phyloP scores from a whole-genome alignment of 2,329 filamentous ascomycete genomes.

The Alternaria triticimaculans region DNA sequence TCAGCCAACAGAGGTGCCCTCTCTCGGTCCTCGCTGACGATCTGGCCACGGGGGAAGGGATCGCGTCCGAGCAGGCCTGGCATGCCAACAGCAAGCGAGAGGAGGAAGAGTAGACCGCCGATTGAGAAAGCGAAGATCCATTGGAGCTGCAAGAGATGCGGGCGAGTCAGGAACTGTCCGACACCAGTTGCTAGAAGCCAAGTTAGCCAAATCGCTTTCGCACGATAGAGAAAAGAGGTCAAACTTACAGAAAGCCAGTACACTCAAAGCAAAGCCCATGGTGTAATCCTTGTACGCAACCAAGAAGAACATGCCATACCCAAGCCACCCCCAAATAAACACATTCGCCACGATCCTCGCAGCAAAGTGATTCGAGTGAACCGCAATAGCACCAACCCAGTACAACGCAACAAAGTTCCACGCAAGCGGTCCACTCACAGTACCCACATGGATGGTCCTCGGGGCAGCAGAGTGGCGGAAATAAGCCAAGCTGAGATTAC shows the following conservation, averaged over 20 bases:
- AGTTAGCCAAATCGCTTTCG: not conserved
- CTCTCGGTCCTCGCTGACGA: slow-evolving; percentile 59
- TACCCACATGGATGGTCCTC: slow-evolving; percentile 76
- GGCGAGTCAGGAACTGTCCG: slow-evolving; percentile 74
- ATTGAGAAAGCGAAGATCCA: slow-evolving; percentile 93
- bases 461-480: slow-evolving; percentile 78
- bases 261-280: slow-evolving; percentile 79
- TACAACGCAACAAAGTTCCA: slow-evolving; percentile 89
- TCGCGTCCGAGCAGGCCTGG: slow-evolving; percentile 68
- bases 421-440: slow-evolving; percentile 77
- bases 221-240: not conserved
- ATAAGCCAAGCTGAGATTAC: slow-evolving; percentile 80
- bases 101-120: slow-evolving; percentile 75
- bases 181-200: slow-evolving; percentile 67
- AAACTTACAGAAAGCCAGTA: slow-evolving; percentile 70
- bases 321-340: slow-evolving; percentile 83
- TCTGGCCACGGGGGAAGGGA: slow-evolving; percentile 55
- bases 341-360: slow-evolving; percentile 85
- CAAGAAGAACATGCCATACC: slow-evolving; percentile 79
- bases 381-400: slow-evolving; percentile 86
- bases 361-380: slow-evolving; percentile 69
- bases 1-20: slow-evolving; percentile 59
- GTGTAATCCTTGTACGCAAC: slow-evolving; percentile 75
- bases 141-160: slow-evolving; percentile 78
- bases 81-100: slow-evolving; percentile 69